Evolutionary conservation across 306 rosid species (phyloP).

Genomic region (Gillenia trifoliata): DNA sequence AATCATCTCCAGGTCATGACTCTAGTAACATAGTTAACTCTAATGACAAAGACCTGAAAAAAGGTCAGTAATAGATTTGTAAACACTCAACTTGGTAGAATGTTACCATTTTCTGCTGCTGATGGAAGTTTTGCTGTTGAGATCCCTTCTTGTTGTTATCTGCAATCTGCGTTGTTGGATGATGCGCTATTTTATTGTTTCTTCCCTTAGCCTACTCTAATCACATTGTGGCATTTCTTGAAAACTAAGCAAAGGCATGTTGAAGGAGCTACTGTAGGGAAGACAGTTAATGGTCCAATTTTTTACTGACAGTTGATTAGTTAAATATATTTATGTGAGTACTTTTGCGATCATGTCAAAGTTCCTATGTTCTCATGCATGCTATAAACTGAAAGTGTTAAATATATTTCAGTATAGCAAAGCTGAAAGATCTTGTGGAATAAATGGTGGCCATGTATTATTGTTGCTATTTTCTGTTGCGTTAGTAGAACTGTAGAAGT

Average conservation of each 20-base stretch:
- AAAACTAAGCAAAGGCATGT: neutral
- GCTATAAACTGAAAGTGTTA: neutral
- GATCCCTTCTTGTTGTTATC: neutral
- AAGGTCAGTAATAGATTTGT: constrained; percentile 6
- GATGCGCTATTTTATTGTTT: neutral
- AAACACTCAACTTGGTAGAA: neutral
- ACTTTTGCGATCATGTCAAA: neutral
- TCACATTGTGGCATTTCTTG: neutral
- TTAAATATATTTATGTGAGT: neutral
- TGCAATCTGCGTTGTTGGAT: neutral
- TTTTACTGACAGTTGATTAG: neutral
- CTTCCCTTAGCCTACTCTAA: neutral
- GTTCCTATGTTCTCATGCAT: neutral
- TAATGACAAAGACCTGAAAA: constrained; percentile 12
- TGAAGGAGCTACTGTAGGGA: neutral
- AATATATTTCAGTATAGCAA: too few relatives aligned
- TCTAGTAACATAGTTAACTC: constrained; percentile 9
- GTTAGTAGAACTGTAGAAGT: neutral
- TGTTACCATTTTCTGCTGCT: neutral
- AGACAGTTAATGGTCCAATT: neutral
- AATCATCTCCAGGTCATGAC: constrained; percentile 20
- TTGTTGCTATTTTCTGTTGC: neutral
- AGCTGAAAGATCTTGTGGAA: neutral
- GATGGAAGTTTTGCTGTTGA: neutral
- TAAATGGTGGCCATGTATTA: neutral